Evolutionary conservation across 2,329 filamentous ascomycete genomes (phyloP).

Genomic region (Triangularia verruculosa): DNA sequence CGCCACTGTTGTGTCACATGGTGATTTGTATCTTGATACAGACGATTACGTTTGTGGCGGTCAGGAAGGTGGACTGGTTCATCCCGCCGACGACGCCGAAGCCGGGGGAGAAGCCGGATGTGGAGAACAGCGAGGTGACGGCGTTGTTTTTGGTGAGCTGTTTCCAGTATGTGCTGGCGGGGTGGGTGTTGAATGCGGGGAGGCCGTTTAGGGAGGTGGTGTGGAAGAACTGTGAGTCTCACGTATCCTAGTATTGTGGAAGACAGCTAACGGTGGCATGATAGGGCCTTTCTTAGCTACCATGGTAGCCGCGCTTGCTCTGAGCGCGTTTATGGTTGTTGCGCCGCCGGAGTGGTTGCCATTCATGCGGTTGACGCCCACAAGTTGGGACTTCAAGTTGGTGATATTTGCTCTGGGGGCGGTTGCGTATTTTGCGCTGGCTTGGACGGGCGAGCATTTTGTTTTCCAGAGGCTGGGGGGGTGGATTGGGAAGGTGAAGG

Average conservation of each 20-base stretch:
- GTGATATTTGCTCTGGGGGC: conserved; percentile 62
- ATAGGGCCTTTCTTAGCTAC: conserved; percentile 74
- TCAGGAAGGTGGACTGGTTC: conserved; percentile 79
- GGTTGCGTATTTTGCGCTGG: conserved; percentile 61
- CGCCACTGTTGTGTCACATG: conserved; percentile 87
- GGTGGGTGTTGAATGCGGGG: conserved; percentile 86
- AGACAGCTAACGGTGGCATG: not conserved
- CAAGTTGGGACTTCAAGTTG: conserved; percentile 68
- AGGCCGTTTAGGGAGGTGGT: conserved; percentile 82
- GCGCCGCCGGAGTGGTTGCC: conserved; percentile 67
- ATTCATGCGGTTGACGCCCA: conserved; percentile 81
- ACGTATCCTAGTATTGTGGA: too few relatives aligned
- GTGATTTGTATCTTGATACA: conserved; percentile 75
- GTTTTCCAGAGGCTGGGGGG: conserved; percentile 68
- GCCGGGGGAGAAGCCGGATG: conserved; percentile 75
- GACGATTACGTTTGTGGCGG: conserved; percentile 67
- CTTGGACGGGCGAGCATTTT: conserved; percentile 69
- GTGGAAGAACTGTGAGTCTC: conserved; percentile 64
- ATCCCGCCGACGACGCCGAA: conserved; percentile 73
- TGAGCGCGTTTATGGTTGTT: conserved; percentile 79
- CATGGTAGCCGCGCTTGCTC: conserved; percentile 62
- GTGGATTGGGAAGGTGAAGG: conserved; percentile 60
- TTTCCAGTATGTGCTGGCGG: conserved; percentile 91
- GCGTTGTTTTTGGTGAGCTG: conserved; percentile 85
- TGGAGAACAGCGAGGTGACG: conserved; percentile 91